These are phyloP conservation scores for Volvox reticuliferus DNA, from an alignment of 139 green algal species.

Conservation along the genomic window DNA sequence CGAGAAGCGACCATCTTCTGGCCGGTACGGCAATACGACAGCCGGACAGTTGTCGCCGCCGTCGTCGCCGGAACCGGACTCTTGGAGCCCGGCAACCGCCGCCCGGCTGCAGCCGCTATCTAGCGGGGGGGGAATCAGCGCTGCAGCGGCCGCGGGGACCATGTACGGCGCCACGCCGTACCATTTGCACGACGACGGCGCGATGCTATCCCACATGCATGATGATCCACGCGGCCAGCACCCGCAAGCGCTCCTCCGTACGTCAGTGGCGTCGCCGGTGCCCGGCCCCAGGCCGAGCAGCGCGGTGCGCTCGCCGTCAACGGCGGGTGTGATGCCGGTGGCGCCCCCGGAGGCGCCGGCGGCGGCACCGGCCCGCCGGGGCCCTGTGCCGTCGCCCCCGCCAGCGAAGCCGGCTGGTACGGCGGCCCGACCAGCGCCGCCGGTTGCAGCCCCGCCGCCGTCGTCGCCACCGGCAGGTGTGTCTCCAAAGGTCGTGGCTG, in stretches of 20 bases:
- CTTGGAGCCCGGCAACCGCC: background rate
- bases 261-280: background rate
- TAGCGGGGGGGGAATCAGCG: background rate
- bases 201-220: background rate
- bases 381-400: background rate
- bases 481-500: background rate
- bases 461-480: background rate
- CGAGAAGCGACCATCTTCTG: background rate
- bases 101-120: background rate
- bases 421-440: background rate
- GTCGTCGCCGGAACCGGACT: background rate
- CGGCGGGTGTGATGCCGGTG: background rate
- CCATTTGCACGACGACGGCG: background rate
- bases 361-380: background rate
- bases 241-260: background rate
- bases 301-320: background rate
- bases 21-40: background rate
- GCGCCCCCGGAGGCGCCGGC: background rate
- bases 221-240: background rate
- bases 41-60: background rate
- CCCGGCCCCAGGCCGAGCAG: background rate
- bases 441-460: background rate
- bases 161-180: background rate
- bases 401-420: background rate
- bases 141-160: background rate